Conservation (phyloP, 2,329 filamentous ascomycete genomes). For the Fusarium sp. region DNA sequence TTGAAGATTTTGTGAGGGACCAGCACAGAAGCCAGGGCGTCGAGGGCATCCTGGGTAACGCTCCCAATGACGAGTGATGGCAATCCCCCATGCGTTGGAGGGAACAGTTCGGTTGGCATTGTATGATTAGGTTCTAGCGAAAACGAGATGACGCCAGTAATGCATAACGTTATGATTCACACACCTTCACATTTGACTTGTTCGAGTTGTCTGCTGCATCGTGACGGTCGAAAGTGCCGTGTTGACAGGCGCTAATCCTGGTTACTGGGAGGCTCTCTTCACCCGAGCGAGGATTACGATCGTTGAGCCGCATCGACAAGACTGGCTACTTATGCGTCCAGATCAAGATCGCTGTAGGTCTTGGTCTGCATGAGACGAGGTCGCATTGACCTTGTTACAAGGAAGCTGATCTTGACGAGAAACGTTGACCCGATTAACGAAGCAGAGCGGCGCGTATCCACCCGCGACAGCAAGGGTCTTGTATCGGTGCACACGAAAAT, state of each 20-base stretch:
- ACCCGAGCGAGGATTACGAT: not conserved
- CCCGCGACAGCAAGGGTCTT: no score
- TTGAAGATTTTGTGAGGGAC: conserved; percentile 63
- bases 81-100: not conserved
- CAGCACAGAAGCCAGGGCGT: conserved; percentile 59
- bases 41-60: conserved; percentile 39
- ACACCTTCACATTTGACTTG: not conserved
- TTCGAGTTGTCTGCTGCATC: not conserved
- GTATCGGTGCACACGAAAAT: not conserved
- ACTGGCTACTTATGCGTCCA: not conserved
- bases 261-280: not conserved
- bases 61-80: conserved; percentile 27
- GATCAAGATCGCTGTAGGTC: not conserved
- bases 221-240: not conserved
- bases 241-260: not conserved
- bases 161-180: conserved; percentile 12
- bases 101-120: not conserved
- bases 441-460: not conserved
- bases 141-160: conserved; percentile 11
- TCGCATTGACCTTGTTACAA: not conserved
- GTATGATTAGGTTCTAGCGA: conserved; percentile 9
- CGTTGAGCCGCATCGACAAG: conserved; percentile 6
- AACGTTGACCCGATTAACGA: no score
- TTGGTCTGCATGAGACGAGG: not conserved
- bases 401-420: no score